Evolutionary conservation across 768 basidiomycete species (phyloP).

Genomic region (Chalciporus pseudorubinellus): DNA sequence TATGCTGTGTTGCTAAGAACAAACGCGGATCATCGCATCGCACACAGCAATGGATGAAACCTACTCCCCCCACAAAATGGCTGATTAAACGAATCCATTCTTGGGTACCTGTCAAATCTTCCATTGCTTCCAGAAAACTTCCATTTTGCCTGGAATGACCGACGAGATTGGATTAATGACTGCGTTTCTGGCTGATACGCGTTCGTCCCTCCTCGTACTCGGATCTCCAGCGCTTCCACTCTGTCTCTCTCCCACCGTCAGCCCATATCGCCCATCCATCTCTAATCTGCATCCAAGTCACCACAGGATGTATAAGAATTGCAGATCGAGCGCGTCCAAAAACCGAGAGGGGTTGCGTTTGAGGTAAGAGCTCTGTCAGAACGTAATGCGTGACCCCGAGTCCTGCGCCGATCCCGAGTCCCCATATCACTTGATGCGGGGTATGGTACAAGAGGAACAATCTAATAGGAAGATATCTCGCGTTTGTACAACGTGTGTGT

Average conservation of each 20-base stretch:
- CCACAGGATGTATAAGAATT: constrained; percentile 56
- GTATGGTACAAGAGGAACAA: constrained; percentile 74
- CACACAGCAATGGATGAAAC: constrained; percentile 15
- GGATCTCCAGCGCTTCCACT: constrained; percentile 66
- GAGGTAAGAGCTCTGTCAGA: constrained; percentile 57
- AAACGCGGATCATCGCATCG: not conserved
- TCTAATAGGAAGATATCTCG: constrained; percentile 34
- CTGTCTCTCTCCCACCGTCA: constrained; percentile 72
- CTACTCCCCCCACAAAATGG: constrained; percentile 54
- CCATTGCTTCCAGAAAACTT: not conserved
- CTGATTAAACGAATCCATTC: constrained; percentile 6
- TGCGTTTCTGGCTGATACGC: constrained; percentile 18
- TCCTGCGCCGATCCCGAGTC: constrained; percentile 57
- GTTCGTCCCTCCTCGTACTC: constrained; percentile 48
- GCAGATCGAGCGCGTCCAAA: constrained; percentile 48
- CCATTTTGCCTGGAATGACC: not conserved
- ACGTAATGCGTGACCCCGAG: constrained; percentile 57
- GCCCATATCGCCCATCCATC: constrained; percentile 83
- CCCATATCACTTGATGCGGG: constrained; percentile 71
- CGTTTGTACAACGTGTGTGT: not conserved
- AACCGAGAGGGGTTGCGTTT: constrained; percentile 47
- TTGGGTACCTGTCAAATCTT: too few relatives aligned
- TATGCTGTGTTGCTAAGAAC: not conserved
- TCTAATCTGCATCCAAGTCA: constrained; percentile 64
- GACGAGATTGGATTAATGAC: constrained; percentile 4